These are phyloP conservation scores for Aspergillus brasiliensis DNA, from an alignment of 2,329 filamentous ascomycete genomes.

Conservation along the genomic window DNA sequence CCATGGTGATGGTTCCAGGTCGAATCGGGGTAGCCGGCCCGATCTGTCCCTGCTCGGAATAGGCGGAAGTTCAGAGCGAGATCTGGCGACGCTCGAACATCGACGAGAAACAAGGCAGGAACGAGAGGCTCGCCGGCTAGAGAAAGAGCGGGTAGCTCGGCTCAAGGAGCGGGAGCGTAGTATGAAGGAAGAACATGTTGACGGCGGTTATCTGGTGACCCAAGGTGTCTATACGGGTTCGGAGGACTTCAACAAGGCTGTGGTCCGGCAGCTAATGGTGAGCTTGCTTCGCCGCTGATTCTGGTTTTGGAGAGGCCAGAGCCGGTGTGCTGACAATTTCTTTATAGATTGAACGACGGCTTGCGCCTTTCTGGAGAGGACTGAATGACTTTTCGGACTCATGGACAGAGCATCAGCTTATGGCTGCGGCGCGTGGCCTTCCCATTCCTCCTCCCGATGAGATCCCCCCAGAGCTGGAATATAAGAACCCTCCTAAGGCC, in stretches of 20 bases:
- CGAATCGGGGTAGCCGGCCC: conserved; percentile 56
- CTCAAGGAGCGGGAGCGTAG: conserved; percentile 87
- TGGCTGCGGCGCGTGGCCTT: conserved; percentile 82
- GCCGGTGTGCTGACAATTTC: conserved; percentile 22
- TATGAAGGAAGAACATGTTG: conserved; percentile 86
- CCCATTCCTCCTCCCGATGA: conserved; percentile 83
- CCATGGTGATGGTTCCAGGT: conserved; percentile 46
- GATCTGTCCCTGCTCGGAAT: conserved; percentile 64
- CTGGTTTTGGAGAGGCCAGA: not conserved
- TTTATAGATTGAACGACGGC: conserved; percentile 80
- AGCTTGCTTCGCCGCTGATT: conserved; percentile 7
- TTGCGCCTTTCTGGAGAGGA: conserved; percentile 95
- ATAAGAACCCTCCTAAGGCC: conserved; percentile 53
- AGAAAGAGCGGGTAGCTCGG: conserved; percentile 75
- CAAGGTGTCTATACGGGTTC: conserved; percentile 88
- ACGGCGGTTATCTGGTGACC: conserved; percentile 92
- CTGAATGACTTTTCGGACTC: conserved; percentile 83
- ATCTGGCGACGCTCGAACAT: conserved; percentile 54
- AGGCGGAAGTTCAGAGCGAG: conserved; percentile 51
- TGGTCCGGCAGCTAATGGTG: conserved; percentile 90
- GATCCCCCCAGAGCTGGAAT: conserved; percentile 69
- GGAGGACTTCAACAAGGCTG: conserved; percentile 88
- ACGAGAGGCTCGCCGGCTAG: conserved; percentile 79
- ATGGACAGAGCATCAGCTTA: conserved; percentile 95
- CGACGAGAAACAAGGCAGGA: conserved; percentile 89